phyloP scores from a whole-genome alignment of 148 eudicot genomes.

The Gaultheria prostrata region DNA sequence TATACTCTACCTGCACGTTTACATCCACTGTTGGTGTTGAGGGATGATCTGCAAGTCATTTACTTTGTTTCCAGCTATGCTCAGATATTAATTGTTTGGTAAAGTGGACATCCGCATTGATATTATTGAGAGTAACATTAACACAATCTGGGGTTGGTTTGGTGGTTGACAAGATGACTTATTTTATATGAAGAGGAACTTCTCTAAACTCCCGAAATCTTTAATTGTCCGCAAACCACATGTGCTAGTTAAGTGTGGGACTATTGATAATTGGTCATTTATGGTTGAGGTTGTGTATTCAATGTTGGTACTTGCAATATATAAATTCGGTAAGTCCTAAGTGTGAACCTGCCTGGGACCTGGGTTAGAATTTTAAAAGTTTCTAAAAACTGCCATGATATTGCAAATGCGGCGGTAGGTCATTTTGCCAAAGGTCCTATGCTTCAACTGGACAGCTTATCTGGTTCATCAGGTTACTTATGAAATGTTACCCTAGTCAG shows the following conservation, averaged over 20 bases:
- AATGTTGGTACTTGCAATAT: background rate
- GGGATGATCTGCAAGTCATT: background rate
- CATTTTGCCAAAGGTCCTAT: background rate
- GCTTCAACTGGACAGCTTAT: background rate
- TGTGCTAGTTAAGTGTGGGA: background rate
- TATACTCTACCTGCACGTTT: background rate
- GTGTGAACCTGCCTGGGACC: background rate
- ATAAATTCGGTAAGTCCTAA: background rate
- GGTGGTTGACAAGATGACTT: background rate
- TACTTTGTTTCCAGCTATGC: background rate
- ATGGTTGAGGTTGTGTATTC: constrained; percentile 4
- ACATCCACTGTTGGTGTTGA: background rate
- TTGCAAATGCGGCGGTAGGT: background rate
- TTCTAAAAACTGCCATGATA: background rate
- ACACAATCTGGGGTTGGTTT: background rate
- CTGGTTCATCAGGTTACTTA: background rate
- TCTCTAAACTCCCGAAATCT: background rate
- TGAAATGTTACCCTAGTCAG: background rate
- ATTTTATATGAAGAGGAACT: background rate
- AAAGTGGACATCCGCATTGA: background rate
- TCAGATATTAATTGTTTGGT: constrained; percentile 2
- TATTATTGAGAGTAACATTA: background rate
- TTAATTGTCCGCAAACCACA: background rate
- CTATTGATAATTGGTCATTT: background rate
- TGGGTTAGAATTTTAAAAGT: background rate